These are phyloP conservation scores for Coffea humblotiana DNA, from an alignment of 305 asterid species.

Conservation along the genomic window DNA sequence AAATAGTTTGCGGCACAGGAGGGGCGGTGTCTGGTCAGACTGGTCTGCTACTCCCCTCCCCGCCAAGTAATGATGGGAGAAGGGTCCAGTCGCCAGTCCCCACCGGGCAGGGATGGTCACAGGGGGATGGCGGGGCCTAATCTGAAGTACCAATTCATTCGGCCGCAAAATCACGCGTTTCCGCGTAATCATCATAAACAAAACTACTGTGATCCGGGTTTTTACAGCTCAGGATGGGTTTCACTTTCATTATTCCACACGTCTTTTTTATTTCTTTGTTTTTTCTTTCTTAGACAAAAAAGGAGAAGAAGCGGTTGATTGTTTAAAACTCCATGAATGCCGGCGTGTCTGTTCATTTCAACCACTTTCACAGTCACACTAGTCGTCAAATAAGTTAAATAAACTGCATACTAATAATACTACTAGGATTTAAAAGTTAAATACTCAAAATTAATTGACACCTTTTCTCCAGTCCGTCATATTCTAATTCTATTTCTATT, in stretches of 20 bases:
- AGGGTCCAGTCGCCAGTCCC: not conserved
- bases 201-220: too few species aligned
- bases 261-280: too few species aligned
- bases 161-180: slow-evolving; percentile 52
- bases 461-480: too few species aligned
- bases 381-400: not conserved
- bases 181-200: slow-evolving; percentile 33
- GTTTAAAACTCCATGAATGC: not conserved
- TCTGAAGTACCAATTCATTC: slow-evolving; percentile 29
- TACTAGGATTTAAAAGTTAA: too few species aligned
- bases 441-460: too few species aligned
- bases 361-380: not conserved
- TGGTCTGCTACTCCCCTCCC: not conserved
- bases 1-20: not conserved
- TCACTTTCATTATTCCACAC: not conserved
- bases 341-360: slow-evolving; percentile 3
- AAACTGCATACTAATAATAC: not conserved
- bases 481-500: too few species aligned
- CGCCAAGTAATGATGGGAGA: not conserved
- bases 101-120: too few species aligned
- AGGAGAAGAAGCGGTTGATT: not conserved
- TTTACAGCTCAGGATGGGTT: not conserved
- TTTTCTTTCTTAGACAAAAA: not conserved
- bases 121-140: slow-evolving; percentile 20
- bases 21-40: not conserved